Evolutionary conservation across 139 green algal species (phyloP).

Genomic region (Chlamydomonas incerta): DNA sequence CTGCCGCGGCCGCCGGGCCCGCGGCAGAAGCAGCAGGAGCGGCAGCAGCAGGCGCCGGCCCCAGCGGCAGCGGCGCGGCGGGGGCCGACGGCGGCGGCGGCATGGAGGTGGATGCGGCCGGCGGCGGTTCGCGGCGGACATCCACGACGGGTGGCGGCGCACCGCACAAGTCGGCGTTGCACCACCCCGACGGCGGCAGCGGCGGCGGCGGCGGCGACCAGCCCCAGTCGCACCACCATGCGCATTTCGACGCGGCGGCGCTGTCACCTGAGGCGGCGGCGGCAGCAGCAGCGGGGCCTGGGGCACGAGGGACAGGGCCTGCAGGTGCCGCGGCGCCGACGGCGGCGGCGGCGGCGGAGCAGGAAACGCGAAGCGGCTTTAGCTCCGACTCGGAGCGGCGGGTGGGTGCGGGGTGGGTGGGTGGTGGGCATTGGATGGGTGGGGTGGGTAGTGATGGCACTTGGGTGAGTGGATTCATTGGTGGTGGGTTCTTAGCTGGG

Average conservation of each 20-base stretch:
- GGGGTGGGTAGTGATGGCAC: too few species aligned
- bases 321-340: too few species aligned
- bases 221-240: neutral
- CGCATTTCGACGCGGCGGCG: conserved; percentile 10
- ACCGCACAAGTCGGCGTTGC: neutral
- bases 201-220: too few species aligned
- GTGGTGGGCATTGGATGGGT: neutral
- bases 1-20: too few species aligned
- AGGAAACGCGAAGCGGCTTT: conserved; percentile 6
- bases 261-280: neutral
- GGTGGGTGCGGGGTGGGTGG: neutral
- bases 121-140: neutral
- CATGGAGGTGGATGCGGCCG: neutral
- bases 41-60: neutral
- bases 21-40: neutral
- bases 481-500: neutral
- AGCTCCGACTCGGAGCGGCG: conserved; percentile 32
- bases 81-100: neutral
- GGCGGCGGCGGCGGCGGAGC: neutral
- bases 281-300: neutral
- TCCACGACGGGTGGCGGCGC: too few species aligned
- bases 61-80: neutral
- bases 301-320: too few species aligned
- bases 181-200: neutral
- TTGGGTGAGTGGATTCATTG: neutral